Base-by-base conservation (phyloP, 805 yeast species). In the Monosporozyma siamensis region DNA sequence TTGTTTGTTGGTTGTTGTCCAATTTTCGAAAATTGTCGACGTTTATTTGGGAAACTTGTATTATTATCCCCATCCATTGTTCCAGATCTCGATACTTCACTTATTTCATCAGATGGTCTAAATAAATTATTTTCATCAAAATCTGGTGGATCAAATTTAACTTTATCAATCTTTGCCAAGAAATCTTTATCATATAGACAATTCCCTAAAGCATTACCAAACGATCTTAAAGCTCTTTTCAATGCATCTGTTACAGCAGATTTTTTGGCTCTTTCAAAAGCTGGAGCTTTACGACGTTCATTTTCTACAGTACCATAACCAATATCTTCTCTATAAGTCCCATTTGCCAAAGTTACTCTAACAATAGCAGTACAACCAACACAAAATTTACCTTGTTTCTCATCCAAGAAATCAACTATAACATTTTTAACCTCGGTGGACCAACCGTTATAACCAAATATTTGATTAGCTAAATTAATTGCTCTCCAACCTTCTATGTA, bases 371-470 rank as follows among this genome's bases (percentile, higher is more conserved):
- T 78, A 9, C 84, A 65, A 1, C 92, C 92, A 58, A 84, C 66
- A 21, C 77, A 72, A 46, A 67, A 74, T 38, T 74, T 68, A 6
- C 79, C 78, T 30, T 74, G 74, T 32, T 70, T 70, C 27, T 76
- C 77, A 53, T 84, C 95, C 37, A 82, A 65, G 51, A 73, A 84
- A 56, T 84, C 94, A 14, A 83, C 81, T 23, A 73, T 77, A 12
- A 78, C 72, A 34, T 69, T 70, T 45, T 75, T 74, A 4, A 84
- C 72, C 52, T 83, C 90, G 0, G 88, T 78, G 49, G 72, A 69
- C 95, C 95, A 84, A 1, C 92, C 92, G 54, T 82, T 78, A 52
- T 80, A 83, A 0, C 94, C 94, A 69, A 84, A 83, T 3, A 84
- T 78, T 51, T 80, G 82, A 54, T 84, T 84, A 11, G 95, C 94